Base-by-base conservation (phyloP, 768 basidiomycete species). In the Mycena filopes region DNA sequence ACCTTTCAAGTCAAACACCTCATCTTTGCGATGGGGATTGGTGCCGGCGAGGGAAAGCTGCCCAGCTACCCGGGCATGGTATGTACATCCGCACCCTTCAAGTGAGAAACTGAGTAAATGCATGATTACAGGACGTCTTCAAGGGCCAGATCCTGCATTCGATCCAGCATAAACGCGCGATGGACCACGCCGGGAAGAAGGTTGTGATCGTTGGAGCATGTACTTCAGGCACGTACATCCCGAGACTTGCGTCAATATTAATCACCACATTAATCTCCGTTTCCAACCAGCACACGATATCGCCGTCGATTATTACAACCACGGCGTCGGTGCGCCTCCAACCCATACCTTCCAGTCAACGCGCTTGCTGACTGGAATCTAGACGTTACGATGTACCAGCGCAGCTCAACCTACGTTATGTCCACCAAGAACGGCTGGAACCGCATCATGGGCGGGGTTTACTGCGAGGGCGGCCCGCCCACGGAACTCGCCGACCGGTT, bases 151-250 rank as follows among this genome's bases (percentile, higher is more conserved):
- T 81, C 8, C 38, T 85, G 10, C 90, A 91, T 74, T 87, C 90
- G 1, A 75, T 78, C 2, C 69, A 80, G 33, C 84, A 86, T 70
- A 79, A 79, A 28, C 79, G 76, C 13, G 85, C 85, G 0, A 67
- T 72, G 5, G 83, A 82, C 28, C 83, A 85, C 68, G 68, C 75
- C 4, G 88, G 88, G 10, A 89, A 90, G 76, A 89, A 86, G 70
- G 89, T 84, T 11, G 74, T 88, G 4, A 78, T 90, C 23, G 77
- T 91, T 20, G 90, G 90, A 15, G 82, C 89, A 18, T 87, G 87
- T 55, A 88, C 83, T 51, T 89, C 89, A 21, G 80, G 81, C 81
- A 43, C 28, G 70, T 65, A 1, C 18, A 7, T 51, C 1, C 4
- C 26, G 1, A 10, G 36, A 23, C 8, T 31, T n/a, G n/a, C n/a